Evolutionary conservation across 1,139 yeast genomes (phyloP).

Genomic region (Lodderomyces parapsilosis): DNA sequence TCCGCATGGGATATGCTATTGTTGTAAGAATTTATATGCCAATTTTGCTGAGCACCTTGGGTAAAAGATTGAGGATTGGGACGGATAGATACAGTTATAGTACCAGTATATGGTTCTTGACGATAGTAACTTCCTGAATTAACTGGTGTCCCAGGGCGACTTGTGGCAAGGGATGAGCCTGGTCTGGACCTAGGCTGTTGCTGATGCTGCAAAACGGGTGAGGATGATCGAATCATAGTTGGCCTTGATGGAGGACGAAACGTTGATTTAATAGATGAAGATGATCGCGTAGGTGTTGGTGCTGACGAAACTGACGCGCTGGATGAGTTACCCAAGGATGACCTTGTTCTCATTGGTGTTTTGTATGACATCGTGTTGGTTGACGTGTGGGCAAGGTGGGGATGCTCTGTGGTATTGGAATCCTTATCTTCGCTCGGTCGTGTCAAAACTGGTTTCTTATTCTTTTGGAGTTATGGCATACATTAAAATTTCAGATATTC

Average conservation of each 20-base stretch:
- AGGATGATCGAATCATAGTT: conserved; percentile 18
- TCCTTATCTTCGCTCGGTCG: no score
- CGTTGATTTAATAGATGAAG: conserved; percentile 13
- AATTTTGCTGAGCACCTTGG: conserved; percentile 22
- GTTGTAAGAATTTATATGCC: conserved; percentile 43
- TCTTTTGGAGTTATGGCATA: conserved; percentile 1
- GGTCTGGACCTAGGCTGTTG: conserved; percentile 32
- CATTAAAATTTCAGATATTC: neutral
- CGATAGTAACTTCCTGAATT: conserved; percentile 16
- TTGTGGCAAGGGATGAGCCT: conserved; percentile 20
- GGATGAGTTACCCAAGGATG: conserved; percentile 15
- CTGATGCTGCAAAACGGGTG: conserved; percentile 12
- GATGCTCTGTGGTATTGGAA: no score
- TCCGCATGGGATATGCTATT: conserved; percentile 49
- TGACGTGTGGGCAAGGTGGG: no score
- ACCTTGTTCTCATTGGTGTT: conserved; percentile 25
- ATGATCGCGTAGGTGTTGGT: conserved; percentile 8
- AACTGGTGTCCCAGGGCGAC: conserved; percentile 43
- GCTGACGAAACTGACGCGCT: conserved; percentile 9
- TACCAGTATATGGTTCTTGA: conserved; percentile 48
- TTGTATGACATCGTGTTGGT: conserved; percentile 19
- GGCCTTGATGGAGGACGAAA: conserved; percentile 17
- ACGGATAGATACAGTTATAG: conserved; percentile 51
- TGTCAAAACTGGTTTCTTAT: no score
- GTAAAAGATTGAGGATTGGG: conserved; percentile 48